These are phyloP conservation scores for Tremella fuciformis DNA, from an alignment of 768 basidiomycete species.

Conservation along the genomic window DNA sequence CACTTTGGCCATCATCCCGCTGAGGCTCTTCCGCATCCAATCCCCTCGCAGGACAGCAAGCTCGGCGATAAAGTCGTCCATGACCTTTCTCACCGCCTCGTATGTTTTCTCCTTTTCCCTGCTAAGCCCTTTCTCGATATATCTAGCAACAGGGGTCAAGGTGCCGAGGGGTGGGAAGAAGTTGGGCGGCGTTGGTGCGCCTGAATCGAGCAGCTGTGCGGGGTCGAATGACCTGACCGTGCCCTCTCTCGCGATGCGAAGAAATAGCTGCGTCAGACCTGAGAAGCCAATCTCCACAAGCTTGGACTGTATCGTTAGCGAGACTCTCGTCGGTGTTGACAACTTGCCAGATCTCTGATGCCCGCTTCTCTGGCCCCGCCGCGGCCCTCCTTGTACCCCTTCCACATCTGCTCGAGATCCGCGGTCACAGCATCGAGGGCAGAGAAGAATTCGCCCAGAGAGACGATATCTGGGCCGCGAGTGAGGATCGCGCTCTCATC, in stretches of 20 bases:
- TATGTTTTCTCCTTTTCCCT: conserved; percentile 23
- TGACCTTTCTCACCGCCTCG: conserved; percentile 19
- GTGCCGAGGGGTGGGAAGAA: conserved; percentile 36
- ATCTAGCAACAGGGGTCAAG: conserved; percentile 19
- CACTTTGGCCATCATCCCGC: conserved; percentile 32
- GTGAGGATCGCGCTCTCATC: conserved; percentile 46
- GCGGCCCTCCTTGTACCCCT: conserved; percentile 36
- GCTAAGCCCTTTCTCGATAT: not conserved
- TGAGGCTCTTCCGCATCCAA: conserved; percentile 30
- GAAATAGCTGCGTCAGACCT: conserved; percentile 39
- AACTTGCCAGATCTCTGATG: conserved; percentile 43
- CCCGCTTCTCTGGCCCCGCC: conserved; percentile 44
- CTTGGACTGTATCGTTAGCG: conserved; percentile 23
- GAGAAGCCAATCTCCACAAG: conserved; percentile 44
- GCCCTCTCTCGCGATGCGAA: conserved; percentile 41
- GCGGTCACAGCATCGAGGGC: conserved; percentile 40
- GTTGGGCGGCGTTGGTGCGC: conserved; percentile 44
- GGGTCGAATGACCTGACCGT: conserved; percentile 27
- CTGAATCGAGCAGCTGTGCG: conserved; percentile 30
- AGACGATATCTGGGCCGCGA: conserved; percentile 46
- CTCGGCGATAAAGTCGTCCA: conserved; percentile 14
- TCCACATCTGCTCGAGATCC: conserved; percentile 48
- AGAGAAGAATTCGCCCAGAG: conserved; percentile 41
- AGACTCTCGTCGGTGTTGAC: too few relatives aligned
- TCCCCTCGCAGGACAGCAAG: conserved; percentile 34